Percentiles rank a stretch among this genome's conserved stretches.
Conservation (phyloP, 2,329 filamentous ascomycete genomes). For the Fusarium pseudograminearum region DNA sequence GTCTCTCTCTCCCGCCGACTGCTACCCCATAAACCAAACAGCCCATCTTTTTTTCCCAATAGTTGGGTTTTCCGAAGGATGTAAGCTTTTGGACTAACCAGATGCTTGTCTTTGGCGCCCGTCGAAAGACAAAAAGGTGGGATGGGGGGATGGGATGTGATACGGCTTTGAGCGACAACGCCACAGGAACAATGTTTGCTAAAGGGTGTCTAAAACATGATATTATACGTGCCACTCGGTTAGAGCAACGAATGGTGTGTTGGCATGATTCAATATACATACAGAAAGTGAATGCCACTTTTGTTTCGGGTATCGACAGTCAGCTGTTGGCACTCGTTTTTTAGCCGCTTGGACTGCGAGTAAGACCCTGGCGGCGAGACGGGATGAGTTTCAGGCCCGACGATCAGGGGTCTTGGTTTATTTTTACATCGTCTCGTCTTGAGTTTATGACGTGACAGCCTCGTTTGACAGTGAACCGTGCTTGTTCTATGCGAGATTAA, state of each 20-base stretch:
- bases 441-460: background rate
- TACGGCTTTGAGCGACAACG: conserved; percentile 23
- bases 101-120: background rate
- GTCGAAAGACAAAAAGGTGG: background rate
- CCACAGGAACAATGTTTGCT: conserved; percentile 10
- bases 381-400: background rate
- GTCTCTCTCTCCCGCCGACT: background rate
- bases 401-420: conserved; percentile 1
- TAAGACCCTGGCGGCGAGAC: background rate
- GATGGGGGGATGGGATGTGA: conserved; percentile 14
- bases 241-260: background rate
- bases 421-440: conserved; percentile 7
- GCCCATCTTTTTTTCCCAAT: background rate
- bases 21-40: background rate
- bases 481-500: background rate
- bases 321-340: background rate
- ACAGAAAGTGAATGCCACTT: background rate
- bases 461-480: background rate
- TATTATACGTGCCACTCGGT: background rate
- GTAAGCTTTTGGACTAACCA: conserved; percentile 32
- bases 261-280: conserved; percentile 2
- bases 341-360: background rate
- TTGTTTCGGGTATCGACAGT: conserved; percentile 10
- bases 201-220: background rate
- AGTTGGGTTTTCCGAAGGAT: conserved; percentile 11